Evolutionary conservation across 75 land plant genomes (phyloP).

Genomic region (Isoetes taiwanensis): DNA sequence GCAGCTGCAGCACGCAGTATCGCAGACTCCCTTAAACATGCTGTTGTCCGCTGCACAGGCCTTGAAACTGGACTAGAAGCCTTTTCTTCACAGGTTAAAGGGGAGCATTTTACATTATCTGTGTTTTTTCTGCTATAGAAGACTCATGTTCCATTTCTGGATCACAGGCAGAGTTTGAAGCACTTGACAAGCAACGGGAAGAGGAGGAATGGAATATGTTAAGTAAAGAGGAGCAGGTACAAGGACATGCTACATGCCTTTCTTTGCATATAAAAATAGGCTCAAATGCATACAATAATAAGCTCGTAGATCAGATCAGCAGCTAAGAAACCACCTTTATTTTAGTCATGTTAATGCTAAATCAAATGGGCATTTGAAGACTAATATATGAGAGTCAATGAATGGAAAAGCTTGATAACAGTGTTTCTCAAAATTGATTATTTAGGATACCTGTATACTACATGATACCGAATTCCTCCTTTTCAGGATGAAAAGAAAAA

Average conservation of each 20-base stretch:
- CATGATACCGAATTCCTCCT: neutral
- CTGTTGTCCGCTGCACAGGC: conserved; percentile 5
- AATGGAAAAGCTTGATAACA: neutral
- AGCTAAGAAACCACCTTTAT: neutral
- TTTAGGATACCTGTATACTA: neutral
- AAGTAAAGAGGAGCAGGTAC: conserved; percentile 35
- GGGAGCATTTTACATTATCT: neutral
- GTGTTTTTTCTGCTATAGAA: conserved; percentile 4
- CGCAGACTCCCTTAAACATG: conserved; percentile 19
- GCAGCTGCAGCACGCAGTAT: conserved; percentile 25
- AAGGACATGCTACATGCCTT: neutral
- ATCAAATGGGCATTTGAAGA: neutral
- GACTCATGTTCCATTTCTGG: too few species aligned
- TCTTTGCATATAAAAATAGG: neutral
- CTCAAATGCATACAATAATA: neutral
- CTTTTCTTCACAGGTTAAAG: conserved; percentile 13
- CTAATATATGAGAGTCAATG: neutral
- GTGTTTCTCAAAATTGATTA: neutral
- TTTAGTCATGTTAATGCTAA: neutral
- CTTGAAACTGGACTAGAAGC: conserved; percentile 15
- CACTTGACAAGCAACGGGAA: conserved; percentile 24
- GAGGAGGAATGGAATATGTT: conserved; percentile 41
- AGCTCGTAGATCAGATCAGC: neutral
- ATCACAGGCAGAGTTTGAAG: conserved; percentile 29
- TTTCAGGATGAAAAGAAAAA: conserved; percentile 23